These are phyloP conservation scores for slime mould (Dictyostelium discoideum) DNA, from an alignment of 78 protist species.

Conservation along the genomic window DNA sequence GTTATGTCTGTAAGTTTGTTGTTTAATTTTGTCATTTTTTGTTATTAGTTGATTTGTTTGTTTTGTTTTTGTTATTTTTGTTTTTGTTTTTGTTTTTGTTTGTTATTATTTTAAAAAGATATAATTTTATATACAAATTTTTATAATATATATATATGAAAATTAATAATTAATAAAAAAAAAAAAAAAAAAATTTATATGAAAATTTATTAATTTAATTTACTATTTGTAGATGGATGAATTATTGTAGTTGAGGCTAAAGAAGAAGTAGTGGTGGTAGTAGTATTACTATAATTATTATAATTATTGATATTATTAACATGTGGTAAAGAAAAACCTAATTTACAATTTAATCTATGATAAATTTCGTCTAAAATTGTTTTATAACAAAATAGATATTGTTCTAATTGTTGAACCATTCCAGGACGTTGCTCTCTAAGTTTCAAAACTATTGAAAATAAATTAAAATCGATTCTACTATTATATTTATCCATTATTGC, in stretches of 20 bases:
- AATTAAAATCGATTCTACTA: constrained; percentile 58
- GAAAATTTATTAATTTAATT: background rate
- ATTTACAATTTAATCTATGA: constrained; percentile 3
- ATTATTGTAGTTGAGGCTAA: constrained; percentile 1
- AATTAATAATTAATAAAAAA: too few relatives aligned
- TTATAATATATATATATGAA: background rate
- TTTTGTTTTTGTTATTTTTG: too few relatives aligned
- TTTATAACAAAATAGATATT: constrained; percentile 72
- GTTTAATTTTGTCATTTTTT: too few relatives aligned
- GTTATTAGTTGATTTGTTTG: too few relatives aligned
- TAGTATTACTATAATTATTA: background rate
- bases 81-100: too few relatives aligned
- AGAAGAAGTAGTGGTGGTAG: background rate
- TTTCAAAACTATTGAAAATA: constrained; percentile 61
- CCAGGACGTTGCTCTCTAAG: constrained; percentile 84
- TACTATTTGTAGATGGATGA: constrained; percentile 1
- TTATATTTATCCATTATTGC: constrained; percentile 3
- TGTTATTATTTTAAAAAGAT: too few relatives aligned
- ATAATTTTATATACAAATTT: too few relatives aligned
- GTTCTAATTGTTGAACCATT: constrained; percentile 85
- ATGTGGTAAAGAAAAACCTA: background rate
- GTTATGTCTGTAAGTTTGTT: background rate
- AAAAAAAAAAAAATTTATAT: too few relatives aligned
- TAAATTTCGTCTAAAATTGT: constrained; percentile 63
- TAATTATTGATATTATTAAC: background rate